A percentile compares a stretch with the other conserved stretches of the same genome.
These are phyloP conservation scores for Schwanniomyces polymorphus DNA, from an alignment of 805 yeast genomes.

Conservation along the genomic window DNA sequence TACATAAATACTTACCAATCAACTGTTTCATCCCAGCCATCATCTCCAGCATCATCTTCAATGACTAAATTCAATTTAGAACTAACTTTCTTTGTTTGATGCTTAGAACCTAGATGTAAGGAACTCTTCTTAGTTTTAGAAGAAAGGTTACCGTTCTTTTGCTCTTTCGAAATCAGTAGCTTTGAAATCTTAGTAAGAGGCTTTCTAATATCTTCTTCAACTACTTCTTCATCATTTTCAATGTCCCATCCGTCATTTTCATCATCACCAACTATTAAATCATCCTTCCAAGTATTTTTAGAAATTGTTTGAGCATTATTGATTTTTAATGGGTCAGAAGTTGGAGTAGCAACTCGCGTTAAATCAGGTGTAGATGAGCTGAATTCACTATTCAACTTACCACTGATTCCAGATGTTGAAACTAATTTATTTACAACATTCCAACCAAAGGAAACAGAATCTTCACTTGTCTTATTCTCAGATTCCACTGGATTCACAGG, in stretches of 20 bases:
- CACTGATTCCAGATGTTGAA: slow-evolving; percentile 26
- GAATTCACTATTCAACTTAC: slow-evolving; percentile 36
- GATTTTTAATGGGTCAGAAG: slow-evolving; percentile 8
- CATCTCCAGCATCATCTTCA: slow-evolving; percentile 26
- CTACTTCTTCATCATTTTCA: not conserved
- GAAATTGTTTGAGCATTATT: not conserved
- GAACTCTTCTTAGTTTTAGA: slow-evolving; percentile 12
- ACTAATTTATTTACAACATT: slow-evolving; percentile 35
- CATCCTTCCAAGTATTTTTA: not conserved
- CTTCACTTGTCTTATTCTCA: slow-evolving; percentile 6
- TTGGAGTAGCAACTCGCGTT: slow-evolving; percentile 27
- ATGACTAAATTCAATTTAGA: slow-evolving; percentile 25
- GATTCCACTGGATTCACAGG: slow-evolving; percentile 8
- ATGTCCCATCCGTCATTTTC: slow-evolving; percentile 23
- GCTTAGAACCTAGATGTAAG: slow-evolving; percentile 21
- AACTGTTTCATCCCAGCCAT: slow-evolving; percentile 31
- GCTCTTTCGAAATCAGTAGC: not conserved
- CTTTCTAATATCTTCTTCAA: slow-evolving; percentile 6
- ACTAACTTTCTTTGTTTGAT: slow-evolving; percentile 11
- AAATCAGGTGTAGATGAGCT: slow-evolving; percentile 38
- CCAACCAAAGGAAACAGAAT: slow-evolving; percentile 33
- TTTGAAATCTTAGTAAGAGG: slow-evolving; percentile 2
- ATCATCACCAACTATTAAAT: slow-evolving; percentile 5
- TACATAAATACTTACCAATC: slow-evolving; percentile 15
- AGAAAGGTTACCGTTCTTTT: not conserved